These are phyloP conservation scores for Venturia oleaginea DNA, from an alignment of 2,329 filamentous ascomycete genomes.

Conservation along the genomic window DNA sequence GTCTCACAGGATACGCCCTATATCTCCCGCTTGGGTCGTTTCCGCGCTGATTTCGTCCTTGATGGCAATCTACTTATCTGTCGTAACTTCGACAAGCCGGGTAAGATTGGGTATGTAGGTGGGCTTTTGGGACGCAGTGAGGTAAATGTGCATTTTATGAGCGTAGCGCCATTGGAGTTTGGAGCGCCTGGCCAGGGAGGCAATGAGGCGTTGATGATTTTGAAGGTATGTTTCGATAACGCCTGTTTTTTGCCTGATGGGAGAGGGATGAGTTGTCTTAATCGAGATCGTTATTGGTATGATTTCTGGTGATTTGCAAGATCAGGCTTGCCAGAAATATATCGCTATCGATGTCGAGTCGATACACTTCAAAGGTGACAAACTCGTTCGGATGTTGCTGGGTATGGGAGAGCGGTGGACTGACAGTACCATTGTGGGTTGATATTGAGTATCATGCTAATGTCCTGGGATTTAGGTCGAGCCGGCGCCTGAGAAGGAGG, in stretches of 20 bases:
- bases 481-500: slow-evolving; percentile 50
- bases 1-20: slow-evolving; percentile 54
- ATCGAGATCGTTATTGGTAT: too few species aligned
- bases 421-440: too few species aligned
- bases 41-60: slow-evolving; percentile 64
- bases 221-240: slow-evolving; percentile 48
- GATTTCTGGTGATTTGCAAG: too few species aligned
- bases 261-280: neutral
- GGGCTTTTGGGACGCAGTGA: slow-evolving; percentile 58
- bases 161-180: slow-evolving; percentile 51
- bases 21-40: slow-evolving; percentile 65
- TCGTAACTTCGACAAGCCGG: slow-evolving; percentile 71
- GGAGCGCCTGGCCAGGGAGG: slow-evolving; percentile 20
- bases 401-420: too few species aligned
- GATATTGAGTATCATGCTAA: too few species aligned
- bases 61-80: slow-evolving; percentile 68
- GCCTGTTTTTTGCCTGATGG: neutral
- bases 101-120: slow-evolving; percentile 75
- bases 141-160: slow-evolving; percentile 77
- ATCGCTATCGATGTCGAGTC: neutral
- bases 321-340: neutral
- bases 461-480: slow-evolving; percentile 28
- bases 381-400: too few species aligned
- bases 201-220: slow-evolving; percentile 68
- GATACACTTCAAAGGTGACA: too few species aligned